Percentiles rank a stretch among this genome's conserved stretches.
These are phyloP conservation scores for Umbelopsis ramanniana DNA, from an alignment of 192 early-diverging fungal species.

Conservation along the genomic window DNA sequence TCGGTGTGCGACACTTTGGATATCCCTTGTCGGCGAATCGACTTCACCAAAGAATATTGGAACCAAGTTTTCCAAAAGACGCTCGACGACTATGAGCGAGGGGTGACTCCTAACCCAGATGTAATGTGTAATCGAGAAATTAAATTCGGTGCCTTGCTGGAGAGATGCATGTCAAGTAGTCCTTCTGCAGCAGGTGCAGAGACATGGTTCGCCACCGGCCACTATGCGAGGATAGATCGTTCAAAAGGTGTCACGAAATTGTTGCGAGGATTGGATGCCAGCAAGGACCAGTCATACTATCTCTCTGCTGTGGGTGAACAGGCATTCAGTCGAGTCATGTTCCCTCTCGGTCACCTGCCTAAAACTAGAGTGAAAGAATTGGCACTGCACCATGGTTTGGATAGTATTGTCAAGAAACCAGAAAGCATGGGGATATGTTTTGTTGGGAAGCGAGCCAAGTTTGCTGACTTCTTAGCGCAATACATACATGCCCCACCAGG, in stretches of 20 bases:
- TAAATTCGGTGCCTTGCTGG: conserved; percentile 91
- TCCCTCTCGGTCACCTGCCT: conserved; percentile 78
- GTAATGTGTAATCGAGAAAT: conserved; percentile 88
- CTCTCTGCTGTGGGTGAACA: conserved; percentile 65
- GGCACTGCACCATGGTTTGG: conserved; percentile 60
- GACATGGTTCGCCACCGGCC: conserved; percentile 50
- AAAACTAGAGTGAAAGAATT: conserved; percentile 79
- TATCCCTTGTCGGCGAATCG: conserved; percentile 65
- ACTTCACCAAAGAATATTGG: conserved; percentile 93
- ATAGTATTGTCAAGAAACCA: conserved; percentile 63
- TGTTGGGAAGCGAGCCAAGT: conserved; percentile 79
- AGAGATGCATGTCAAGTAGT: conserved; percentile 45
- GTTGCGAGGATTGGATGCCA: conserved; percentile 59
- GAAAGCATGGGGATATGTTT: conserved; percentile 99
- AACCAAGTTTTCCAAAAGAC: conserved; percentile 82
- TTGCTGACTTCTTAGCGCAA: conserved; percentile 67
- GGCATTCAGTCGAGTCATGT: conserved; percentile 58
- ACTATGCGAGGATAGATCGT: conserved; percentile 57
- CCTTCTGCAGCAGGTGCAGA: not conserved
- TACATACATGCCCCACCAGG: conserved; percentile 39
- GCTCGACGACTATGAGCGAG: conserved; percentile 70
- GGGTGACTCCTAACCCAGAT: conserved; percentile 92
- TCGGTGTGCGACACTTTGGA: conserved; percentile 66
- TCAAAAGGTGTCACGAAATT: conserved; percentile 29
- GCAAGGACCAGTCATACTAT: conserved; percentile 96